Conservation (phyloP, 345 rosid genomes). For the Arabis hirsuta region DNA sequence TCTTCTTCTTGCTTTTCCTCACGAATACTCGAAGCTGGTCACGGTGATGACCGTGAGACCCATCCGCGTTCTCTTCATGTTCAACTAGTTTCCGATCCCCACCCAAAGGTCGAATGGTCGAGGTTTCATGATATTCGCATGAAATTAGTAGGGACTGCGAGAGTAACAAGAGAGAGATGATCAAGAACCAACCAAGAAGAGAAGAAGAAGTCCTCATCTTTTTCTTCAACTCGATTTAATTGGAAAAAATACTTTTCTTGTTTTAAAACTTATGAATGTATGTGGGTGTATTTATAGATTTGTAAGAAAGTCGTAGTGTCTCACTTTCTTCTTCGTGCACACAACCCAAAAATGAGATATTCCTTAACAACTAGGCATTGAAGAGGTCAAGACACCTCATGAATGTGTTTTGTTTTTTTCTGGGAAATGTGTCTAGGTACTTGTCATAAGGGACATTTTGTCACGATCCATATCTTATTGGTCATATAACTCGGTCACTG, state of each 20-base stretch:
- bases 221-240: neutral
- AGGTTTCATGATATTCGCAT: neutral
- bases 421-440: neutral
- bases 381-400: slow-evolving; percentile 13
- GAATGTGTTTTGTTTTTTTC: neutral
- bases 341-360: neutral
- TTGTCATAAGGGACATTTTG: neutral
- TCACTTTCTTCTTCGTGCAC: slow-evolving; percentile 28
- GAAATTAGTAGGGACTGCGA: slow-evolving; percentile 33
- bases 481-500: slow-evolving; percentile 11
- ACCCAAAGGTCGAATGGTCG: slow-evolving; percentile 18
- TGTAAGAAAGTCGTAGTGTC: slow-evolving; percentile 7
- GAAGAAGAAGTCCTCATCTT: slow-evolving; percentile 29
- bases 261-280: neutral
- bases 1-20: slow-evolving; percentile 34
- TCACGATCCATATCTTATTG: slow-evolving; percentile 14
- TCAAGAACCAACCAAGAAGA: slow-evolving; percentile 40
- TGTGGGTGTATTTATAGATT: slow-evolving; percentile 22
- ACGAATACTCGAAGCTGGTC: slow-evolving; percentile 37
- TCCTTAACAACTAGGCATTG: slow-evolving; percentile 23
- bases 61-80: slow-evolving; percentile 25
- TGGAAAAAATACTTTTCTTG: neutral
- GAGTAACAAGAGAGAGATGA: slow-evolving; percentile 35
- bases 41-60: slow-evolving; percentile 26
- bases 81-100: slow-evolving; percentile 28